Percentiles rank a stretch among this genome's conserved stretches.
Evolutionary conservation across 106 monocot genomes (phyloP).

Genomic region (Dendrobium nobile): DNA sequence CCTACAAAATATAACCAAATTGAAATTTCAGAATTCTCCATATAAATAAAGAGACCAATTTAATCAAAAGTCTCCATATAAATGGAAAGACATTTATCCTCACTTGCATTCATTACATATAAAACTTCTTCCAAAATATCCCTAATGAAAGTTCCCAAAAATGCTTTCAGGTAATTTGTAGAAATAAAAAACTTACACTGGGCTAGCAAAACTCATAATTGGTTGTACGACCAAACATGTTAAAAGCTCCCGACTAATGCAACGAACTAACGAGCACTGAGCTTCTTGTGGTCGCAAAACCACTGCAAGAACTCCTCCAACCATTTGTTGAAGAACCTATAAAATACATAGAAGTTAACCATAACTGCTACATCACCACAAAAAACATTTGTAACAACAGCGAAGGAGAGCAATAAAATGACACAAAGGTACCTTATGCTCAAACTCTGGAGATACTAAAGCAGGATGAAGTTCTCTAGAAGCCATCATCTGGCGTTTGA

Average conservation of each 20-base stretch:
- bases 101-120: not conserved
- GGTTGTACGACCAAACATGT: constrained; percentile 85
- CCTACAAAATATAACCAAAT: not conserved
- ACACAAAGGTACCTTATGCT: constrained; percentile 63
- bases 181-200: constrained; percentile 45
- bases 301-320: constrained; percentile 65
- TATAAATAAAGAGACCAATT: not conserved
- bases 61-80: not conserved
- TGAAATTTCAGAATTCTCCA: not conserved
- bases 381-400: not conserved
- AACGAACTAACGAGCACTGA: constrained; percentile 63
- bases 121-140: not conserved
- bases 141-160: not conserved
- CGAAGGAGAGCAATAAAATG: not conserved
- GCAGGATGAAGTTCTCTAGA: constrained; percentile 90
- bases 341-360: constrained; percentile 19
- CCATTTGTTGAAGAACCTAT: constrained; percentile 85
- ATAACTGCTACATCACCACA: not conserved
- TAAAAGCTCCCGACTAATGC: constrained; percentile 70
- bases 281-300: constrained; percentile 75
- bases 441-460: constrained; percentile 71
- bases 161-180: not conserved
- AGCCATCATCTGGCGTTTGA: constrained; percentile 69
- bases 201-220: constrained; percentile 82
- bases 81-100: not conserved